phyloP scores from a whole-genome alignment of 371 early-diverging fungal genomes.

The Nematocida parisii region DNA sequence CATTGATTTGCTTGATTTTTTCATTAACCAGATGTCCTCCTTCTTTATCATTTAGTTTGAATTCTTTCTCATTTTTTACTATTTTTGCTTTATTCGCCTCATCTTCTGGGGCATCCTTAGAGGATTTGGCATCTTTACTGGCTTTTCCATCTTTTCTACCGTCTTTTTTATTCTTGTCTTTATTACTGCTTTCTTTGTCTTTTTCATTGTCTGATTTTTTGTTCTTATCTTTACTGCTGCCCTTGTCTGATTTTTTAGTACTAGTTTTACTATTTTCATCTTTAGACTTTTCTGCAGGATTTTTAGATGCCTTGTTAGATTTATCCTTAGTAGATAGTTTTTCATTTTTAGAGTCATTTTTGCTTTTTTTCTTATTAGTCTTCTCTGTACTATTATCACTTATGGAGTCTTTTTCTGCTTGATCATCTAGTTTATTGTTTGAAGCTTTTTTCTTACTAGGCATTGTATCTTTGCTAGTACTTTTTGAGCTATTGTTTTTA shows the following conservation, averaged over 20 bases:
- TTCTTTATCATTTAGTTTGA: background rate
- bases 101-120: background rate
- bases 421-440: no score
- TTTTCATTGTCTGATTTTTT: background rate
- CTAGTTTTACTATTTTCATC: conserved; percentile 19
- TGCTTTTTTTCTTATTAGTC: no score
- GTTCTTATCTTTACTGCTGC: background rate
- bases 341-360: no score
- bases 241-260: background rate
- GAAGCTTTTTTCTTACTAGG: no score
- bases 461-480: no score
- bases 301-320: background rate
- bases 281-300: background rate
- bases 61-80: background rate
- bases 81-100: background rate
- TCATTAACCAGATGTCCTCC: conserved; percentile 3
- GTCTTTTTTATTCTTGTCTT: background rate
- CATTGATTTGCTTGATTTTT: background rate
- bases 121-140: background rate
- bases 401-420: no score
- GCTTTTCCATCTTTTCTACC: background rate
- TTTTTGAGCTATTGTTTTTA: no score
- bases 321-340: background rate
- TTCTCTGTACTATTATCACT: no score
- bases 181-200: background rate